These are phyloP conservation scores for Microcyclospora pomicola DNA, from an alignment of 2,329 filamentous ascomycete genomes.

Conservation along the genomic window DNA sequence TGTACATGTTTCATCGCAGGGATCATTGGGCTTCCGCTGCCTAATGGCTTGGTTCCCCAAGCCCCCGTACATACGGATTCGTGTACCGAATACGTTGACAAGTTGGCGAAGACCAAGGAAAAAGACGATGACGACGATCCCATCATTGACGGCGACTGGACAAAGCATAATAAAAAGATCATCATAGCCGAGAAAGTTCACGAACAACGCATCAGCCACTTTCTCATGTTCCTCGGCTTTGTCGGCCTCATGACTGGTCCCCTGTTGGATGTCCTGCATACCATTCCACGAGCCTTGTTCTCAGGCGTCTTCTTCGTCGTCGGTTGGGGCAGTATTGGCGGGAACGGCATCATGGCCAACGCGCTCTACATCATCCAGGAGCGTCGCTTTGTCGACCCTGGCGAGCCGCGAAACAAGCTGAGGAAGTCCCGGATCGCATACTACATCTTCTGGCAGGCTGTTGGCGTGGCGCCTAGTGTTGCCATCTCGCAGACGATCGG, in stretches of 20 bases:
- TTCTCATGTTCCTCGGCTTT: constrained; percentile 40
- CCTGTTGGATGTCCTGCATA: constrained; percentile 38
- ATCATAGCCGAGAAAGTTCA: constrained; percentile 36
- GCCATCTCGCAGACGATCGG: constrained; percentile 47
- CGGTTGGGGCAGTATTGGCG: constrained; percentile 38
- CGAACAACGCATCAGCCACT: constrained; percentile 43
- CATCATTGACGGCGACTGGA: constrained; percentile 23
- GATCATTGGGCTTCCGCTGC: constrained; percentile 43
- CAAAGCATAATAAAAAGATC: constrained; percentile 31
- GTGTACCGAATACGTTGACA: constrained; percentile 29
- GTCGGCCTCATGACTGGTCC: constrained; percentile 45
- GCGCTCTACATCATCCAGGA: constrained; percentile 37
- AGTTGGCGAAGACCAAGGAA: constrained; percentile 30
- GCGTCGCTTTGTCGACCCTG: constrained; percentile 32
- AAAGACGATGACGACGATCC: constrained; percentile 31
- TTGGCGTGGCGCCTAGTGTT: constrained; percentile 40
- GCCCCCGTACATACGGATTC: constrained; percentile 46
- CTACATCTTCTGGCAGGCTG: constrained; percentile 38
- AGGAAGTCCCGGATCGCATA: constrained; percentile 32
- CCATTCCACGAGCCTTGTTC: constrained; percentile 41
- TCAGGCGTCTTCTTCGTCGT: constrained; percentile 46
- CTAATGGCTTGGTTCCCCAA: constrained; percentile 46
- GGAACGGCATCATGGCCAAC: constrained; percentile 41
- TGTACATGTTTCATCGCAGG: constrained; percentile 42
- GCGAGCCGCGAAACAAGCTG: constrained; percentile 34